Conservation (phyloP, 768 basidiomycete genomes). For the Mycena pura region DNA sequence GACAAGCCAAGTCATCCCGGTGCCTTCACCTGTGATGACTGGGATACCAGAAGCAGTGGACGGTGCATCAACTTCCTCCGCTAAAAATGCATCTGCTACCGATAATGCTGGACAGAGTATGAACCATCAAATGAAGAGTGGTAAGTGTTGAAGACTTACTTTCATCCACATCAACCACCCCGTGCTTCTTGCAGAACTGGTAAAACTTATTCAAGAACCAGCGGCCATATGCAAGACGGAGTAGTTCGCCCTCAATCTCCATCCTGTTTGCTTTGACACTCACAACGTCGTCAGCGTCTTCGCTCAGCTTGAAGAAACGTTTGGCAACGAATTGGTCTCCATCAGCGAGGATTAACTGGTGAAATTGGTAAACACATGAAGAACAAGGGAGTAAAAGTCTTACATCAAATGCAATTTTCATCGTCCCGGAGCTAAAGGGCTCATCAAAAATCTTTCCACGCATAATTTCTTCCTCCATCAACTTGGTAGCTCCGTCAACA, state of each 20-base stretch:
- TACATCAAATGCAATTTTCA: background rate
- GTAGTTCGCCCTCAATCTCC: background rate
- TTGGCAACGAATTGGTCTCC: background rate
- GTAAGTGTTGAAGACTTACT: too few species aligned
- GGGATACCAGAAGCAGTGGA: background rate
- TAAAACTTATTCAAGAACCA: constrained; percentile 1
- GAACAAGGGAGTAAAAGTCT: background rate
- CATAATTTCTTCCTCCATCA: background rate
- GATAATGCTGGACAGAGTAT: too few species aligned
- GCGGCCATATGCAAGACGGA: background rate
- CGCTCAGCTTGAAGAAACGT: background rate
- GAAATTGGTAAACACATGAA: background rate
- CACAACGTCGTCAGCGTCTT: background rate
- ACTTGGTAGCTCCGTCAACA: background rate
- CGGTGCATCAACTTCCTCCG: too few species aligned
- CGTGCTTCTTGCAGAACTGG: background rate
- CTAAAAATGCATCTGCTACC: too few species aligned
- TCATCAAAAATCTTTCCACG: background rate
- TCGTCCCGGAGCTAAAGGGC: background rate
- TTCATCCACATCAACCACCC: background rate
- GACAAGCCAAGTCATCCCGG: background rate
- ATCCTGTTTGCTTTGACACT: background rate
- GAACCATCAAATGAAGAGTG: too few species aligned
- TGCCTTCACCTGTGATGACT: background rate
- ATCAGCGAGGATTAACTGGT: background rate